Percentiles rank a stretch among this genome's conserved stretches.
phyloP scores from a whole-genome alignment of 176 grass and related monocot genomes.

The Poa pratensis region DNA sequence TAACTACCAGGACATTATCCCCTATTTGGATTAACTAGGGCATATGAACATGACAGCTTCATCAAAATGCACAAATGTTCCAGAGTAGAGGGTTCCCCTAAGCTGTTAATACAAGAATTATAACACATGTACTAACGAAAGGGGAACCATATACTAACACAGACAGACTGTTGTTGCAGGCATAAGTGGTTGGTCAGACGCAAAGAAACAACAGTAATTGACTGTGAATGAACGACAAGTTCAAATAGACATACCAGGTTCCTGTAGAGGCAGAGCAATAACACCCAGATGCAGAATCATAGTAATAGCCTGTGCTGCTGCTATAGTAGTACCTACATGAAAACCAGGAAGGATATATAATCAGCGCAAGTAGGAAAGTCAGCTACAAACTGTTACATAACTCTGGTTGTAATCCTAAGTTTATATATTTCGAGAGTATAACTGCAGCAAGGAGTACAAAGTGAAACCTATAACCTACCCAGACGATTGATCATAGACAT shows the following conservation, averaged over 20 bases:
- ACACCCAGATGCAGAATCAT: conserved; percentile 69
- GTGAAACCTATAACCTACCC: conserved; percentile 58
- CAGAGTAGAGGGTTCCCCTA: not conserved
- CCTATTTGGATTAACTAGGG: not conserved
- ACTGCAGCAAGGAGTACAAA: conserved; percentile 23
- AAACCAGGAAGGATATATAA: conserved; percentile 30
- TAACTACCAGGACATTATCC: not conserved
- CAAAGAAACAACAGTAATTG: not conserved
- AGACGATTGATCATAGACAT: conserved; percentile 77
- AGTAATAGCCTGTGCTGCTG: conserved; percentile 89
- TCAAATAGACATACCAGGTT: conserved; percentile 65
- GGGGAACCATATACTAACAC: not conserved
- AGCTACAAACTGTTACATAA: not conserved
- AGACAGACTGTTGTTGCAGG: conserved; percentile 8
- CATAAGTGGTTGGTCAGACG: not conserved
- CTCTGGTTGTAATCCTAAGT: not conserved
- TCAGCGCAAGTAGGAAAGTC: conserved; percentile 21
- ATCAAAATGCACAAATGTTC: conserved; percentile 2
- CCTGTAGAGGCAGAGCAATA: conserved; percentile 86
- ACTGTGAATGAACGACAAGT: conserved; percentile 7
- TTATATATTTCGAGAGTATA: not conserved
- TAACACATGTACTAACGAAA: conserved; percentile 13
- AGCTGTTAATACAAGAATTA: conserved; percentile 1
- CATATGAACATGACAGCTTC: conserved; percentile 1
- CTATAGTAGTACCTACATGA: conserved; percentile 88